Evolutionary conservation across 441 rosid species (phyloP), one percentile per base, ranked within the genome.

Genomic region (Raphanus hybrid): DNA sequence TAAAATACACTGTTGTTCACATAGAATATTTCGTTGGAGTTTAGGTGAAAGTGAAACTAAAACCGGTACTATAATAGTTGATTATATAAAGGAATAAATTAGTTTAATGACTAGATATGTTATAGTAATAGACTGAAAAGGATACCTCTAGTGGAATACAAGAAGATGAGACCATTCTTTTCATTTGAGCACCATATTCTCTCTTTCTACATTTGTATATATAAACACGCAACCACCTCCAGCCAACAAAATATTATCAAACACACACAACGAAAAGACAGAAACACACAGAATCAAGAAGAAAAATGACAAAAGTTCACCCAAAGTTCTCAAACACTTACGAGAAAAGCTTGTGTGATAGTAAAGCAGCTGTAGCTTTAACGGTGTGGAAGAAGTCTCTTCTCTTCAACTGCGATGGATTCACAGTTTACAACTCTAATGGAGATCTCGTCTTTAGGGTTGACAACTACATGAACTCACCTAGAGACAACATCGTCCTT

Each of bases 341-440:
- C 16, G 71, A 69, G 2, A 67, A 69, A 20, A 69, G 67, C 62
- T 74, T 79, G 15, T 69, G 16, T 0, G 78, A 63, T 29, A 43
- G 41, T 55, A 85, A 71, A 37, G 75, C 82, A 18, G 74, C 80
- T 37, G 84, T 72, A 27, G 86, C 81, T 23, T 72, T 94, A 12
- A 94, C 97, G n/a, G 99, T 94, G 61, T 94, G 99, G 99, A 91
- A 83, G 85, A 94, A 94, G 78, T 94, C 99, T 2, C 84, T 94
- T 78, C 87, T 94, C 27, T 91, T 94, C 82, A 92, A 90, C 83
- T 91, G 99, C 79, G 89, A 88, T 23, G 99, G 99, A 8, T 94
- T 89, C 73, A 91, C 99, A 1, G 99, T 94, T 63, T 92, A 76
- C 35, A 97, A 91, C 70, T 61, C 85, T 66, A 85, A 73, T 62